Evolutionary conservation across 1,284 basidiomycete genomes (phyloP).

Genomic region (Polyporus tsugae): DNA sequence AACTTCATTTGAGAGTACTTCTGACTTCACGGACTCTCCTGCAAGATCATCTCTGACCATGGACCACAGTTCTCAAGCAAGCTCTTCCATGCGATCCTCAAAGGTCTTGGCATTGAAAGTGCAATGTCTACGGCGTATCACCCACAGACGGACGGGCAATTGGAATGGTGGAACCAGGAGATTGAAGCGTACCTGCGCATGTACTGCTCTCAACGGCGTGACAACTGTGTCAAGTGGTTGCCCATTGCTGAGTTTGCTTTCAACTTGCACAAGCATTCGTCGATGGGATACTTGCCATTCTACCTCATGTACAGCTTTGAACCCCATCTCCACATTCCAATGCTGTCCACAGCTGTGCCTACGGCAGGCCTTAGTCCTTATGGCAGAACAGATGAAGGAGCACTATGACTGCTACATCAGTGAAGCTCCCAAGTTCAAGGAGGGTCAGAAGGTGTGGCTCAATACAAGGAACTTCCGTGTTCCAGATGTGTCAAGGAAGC

Average conservation of each 20-base stretch:
- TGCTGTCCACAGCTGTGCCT: too few species aligned
- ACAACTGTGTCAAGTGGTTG: slow-evolving; percentile 10
- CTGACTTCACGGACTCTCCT: slow-evolving; percentile 38
- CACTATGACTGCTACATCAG: background rate
- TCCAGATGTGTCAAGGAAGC: too few species aligned
- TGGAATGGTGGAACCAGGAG: slow-evolving; percentile 41
- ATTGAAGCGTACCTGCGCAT: slow-evolving; percentile 36
- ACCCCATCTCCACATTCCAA: too few species aligned
- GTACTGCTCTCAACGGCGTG: slow-evolving; percentile 15
- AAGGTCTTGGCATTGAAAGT: slow-evolving; percentile 10
- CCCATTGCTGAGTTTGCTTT: too few species aligned
- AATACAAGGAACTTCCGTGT: too few species aligned
- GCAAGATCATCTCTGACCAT: slow-evolving; percentile 44
- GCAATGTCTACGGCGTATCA: slow-evolving; percentile 38
- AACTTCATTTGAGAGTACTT: slow-evolving; percentile 24
- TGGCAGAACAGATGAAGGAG: background rate
- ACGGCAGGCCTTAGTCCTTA: background rate
- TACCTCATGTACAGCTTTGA: too few species aligned
- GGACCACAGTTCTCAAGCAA: slow-evolving; percentile 8
- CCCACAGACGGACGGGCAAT: slow-evolving; percentile 43
- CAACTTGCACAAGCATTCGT: too few species aligned
- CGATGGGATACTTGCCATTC: too few species aligned
- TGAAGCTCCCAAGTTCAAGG: too few species aligned
- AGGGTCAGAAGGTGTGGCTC: too few species aligned
- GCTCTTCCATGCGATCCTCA: slow-evolving; percentile 16